These are phyloP conservation scores for Didymella glomerata DNA, from an alignment of 2,329 filamentous ascomycete species.

Conservation along the genomic window DNA sequence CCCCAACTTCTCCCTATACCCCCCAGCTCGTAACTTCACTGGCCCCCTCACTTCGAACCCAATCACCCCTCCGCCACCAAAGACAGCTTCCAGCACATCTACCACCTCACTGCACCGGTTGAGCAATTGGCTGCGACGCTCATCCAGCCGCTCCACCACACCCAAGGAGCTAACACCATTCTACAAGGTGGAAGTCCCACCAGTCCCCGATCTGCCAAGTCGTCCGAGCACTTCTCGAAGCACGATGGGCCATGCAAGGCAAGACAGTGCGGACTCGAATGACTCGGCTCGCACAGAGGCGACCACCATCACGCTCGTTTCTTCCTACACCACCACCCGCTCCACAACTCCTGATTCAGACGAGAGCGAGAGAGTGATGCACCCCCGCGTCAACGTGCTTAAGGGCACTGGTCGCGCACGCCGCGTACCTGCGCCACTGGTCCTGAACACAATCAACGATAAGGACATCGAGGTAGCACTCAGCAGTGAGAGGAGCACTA, in stretches of 20 bases:
- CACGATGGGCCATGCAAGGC: slow-evolving; percentile 39
- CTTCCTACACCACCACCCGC: slow-evolving; percentile 24
- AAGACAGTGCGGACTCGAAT: slow-evolving; percentile 35
- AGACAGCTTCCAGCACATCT: slow-evolving; percentile 34
- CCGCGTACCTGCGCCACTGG: slow-evolving; percentile 42
- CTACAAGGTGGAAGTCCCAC: slow-evolving; percentile 40
- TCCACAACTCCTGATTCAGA: slow-evolving; percentile 12
- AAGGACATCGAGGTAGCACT: slow-evolving; percentile 35
- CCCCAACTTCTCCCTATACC: slow-evolving; percentile 39
- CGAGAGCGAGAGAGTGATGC: slow-evolving; percentile 17
- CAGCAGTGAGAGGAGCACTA: slow-evolving; percentile 23
- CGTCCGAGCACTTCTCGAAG: slow-evolving; percentile 37
- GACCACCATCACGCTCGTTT: slow-evolving; percentile 41
- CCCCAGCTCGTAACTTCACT: slow-evolving; percentile 31
- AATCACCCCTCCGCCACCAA: slow-evolving; percentile 45
- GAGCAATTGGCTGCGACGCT: slow-evolving; percentile 49
- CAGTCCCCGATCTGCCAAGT: slow-evolving; percentile 8
- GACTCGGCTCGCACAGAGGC: slow-evolving; percentile 41
- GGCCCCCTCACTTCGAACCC: slow-evolving; percentile 48
- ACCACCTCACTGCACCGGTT: slow-evolving; percentile 47
- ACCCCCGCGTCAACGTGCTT: slow-evolving; percentile 27
- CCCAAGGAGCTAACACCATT: slow-evolving; percentile 34
- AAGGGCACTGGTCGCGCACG: slow-evolving; percentile 36
- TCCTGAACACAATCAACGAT: slow-evolving; percentile 28
- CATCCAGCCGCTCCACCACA: slow-evolving; percentile 37